Conservation (phyloP, 1,284 basidiomycete genomes). For the Apiotrichum gamsii region DNA sequence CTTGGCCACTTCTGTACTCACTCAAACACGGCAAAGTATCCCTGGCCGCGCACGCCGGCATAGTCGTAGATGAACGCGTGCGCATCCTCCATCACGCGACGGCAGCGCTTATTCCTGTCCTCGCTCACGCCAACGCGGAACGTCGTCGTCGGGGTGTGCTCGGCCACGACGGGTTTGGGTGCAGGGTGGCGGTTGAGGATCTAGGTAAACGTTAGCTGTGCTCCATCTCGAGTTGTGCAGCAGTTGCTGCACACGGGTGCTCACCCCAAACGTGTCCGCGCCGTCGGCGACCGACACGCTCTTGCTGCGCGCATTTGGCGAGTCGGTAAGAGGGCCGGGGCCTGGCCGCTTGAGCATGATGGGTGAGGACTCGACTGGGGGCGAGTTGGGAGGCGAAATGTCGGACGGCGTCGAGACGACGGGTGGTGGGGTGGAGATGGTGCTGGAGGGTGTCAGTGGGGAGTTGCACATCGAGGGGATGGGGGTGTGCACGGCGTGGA, state of each 20-base stretch:
- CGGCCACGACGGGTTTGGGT: constrained; percentile 10
- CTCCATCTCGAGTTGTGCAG: too few relatives aligned
- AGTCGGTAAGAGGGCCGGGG: constrained; percentile 36
- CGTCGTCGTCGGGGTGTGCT: not conserved
- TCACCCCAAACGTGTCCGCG: constrained; percentile 66
- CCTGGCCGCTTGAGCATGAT: constrained; percentile 25
- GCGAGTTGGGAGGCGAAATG: constrained; percentile 13
- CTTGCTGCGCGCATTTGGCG: constrained; percentile 64
- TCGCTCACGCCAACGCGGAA: constrained; percentile 80
- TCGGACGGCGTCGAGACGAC: constrained; percentile 11
- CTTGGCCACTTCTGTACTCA: too few relatives aligned
- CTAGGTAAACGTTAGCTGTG: too few relatives aligned
- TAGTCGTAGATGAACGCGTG: constrained; percentile 95
- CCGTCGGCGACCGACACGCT: constrained; percentile 65
- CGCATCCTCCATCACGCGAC: constrained; percentile 95
- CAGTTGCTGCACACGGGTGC: too few relatives aligned
- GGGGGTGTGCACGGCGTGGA: too few relatives aligned
- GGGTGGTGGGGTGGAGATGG: not conserved
- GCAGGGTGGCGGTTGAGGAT: constrained; percentile 47
- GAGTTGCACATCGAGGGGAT: too few relatives aligned
- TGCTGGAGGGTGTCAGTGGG: not conserved
- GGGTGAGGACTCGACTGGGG: constrained; percentile 3
- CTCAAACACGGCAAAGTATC: constrained; percentile 97
- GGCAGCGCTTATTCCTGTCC: constrained; percentile 72
- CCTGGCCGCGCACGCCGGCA: constrained; percentile 82